Evolutionary conservation across 495 filamentous ascomycete genomes (phyloP).

Genomic region (Amniculicola lignicola): DNA sequence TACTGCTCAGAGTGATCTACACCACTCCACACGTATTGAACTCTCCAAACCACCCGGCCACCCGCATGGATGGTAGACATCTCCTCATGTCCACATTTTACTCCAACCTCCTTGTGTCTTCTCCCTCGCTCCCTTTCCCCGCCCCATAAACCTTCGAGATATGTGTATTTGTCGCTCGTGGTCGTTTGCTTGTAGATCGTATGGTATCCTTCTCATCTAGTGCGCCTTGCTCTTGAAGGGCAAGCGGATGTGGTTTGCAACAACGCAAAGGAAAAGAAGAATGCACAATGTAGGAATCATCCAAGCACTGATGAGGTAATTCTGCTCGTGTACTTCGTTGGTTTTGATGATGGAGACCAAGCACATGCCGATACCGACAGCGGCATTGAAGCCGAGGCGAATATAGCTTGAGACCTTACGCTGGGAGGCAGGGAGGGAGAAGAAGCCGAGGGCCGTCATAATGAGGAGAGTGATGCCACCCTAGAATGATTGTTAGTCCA

Average conservation of each 20-base stretch:
- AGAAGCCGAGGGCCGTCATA: slow-evolving; percentile 42
- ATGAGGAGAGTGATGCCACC: slow-evolving; percentile 47
- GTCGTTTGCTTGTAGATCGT: neutral
- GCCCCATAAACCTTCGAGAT: no score
- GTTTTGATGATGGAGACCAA: slow-evolving; percentile 17
- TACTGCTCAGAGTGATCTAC: no score
- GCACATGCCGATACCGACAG: slow-evolving; percentile 22
- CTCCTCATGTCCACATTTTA: no score
- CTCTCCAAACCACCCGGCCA: no score
- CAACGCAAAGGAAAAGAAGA: slow-evolving; percentile 15
- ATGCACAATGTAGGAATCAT: slow-evolving; percentile 29
- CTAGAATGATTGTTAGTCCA: slow-evolving; percentile 6
- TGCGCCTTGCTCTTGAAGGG: slow-evolving; percentile 14
- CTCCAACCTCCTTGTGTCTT: no score
- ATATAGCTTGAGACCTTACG: slow-evolving; percentile 12
- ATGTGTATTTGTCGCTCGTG: neutral
- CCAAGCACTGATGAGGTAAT: slow-evolving; percentile 14
- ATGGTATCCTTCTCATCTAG: slow-evolving; percentile 1
- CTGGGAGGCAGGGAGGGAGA: slow-evolving; percentile 26
- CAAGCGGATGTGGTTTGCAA: slow-evolving; percentile 15
- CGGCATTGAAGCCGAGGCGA: slow-evolving; percentile 20
- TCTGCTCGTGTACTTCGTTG: neutral
- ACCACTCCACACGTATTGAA: no score
- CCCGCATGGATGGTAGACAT: no score
- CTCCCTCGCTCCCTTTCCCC: no score